Conservation (phyloP, 2,329 filamentous ascomycete species). For the Daldinia sp. region DNA sequence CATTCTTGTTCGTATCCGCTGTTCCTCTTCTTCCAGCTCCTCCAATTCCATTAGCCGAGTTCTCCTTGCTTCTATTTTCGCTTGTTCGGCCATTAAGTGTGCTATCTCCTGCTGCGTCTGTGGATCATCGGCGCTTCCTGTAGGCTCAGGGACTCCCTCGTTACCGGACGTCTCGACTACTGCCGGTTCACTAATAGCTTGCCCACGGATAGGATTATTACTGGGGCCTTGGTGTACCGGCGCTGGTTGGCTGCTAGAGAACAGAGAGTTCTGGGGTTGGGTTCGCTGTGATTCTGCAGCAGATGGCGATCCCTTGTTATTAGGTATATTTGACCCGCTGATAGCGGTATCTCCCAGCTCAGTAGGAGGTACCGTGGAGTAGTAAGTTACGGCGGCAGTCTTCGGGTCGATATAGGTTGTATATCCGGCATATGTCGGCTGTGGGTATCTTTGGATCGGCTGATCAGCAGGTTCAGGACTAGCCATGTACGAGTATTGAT, state of each 20-base stretch:
- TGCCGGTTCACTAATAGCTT: not conserved
- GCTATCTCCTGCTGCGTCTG: slow-evolving; percentile 18
- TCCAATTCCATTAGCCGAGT: slow-evolving; percentile 20
- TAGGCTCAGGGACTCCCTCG: not conserved
- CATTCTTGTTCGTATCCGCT: slow-evolving; percentile 23
- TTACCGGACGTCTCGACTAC: slow-evolving; percentile 4
- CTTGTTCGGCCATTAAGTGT: slow-evolving; percentile 9
- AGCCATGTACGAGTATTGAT: slow-evolving; percentile 16
- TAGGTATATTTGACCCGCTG: not conserved
- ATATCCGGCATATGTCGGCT: slow-evolving; percentile 14
- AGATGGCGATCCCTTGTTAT: not conserved
- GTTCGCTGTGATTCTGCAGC: slow-evolving; percentile 1
- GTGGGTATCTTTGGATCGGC: slow-evolving; percentile 9
- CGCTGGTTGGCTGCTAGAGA: slow-evolving; percentile 2
- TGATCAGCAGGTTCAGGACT: slow-evolving; percentile 5
- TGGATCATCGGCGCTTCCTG: not conserved
- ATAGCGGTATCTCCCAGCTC: slow-evolving; percentile 10
- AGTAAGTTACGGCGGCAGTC: slow-evolving; percentile 12
- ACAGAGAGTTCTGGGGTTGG: not conserved
- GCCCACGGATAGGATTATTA: not conserved
- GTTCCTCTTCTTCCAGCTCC: slow-evolving; percentile 28
- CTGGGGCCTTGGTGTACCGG: not conserved
- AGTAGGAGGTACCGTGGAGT: slow-evolving; percentile 14
- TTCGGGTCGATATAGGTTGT: slow-evolving; percentile 24
- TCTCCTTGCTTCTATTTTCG: slow-evolving; percentile 22